These are phyloP conservation scores for Brassica cretica DNA, from an alignment of 345 rosid genomes.

Conservation along the genomic window DNA sequence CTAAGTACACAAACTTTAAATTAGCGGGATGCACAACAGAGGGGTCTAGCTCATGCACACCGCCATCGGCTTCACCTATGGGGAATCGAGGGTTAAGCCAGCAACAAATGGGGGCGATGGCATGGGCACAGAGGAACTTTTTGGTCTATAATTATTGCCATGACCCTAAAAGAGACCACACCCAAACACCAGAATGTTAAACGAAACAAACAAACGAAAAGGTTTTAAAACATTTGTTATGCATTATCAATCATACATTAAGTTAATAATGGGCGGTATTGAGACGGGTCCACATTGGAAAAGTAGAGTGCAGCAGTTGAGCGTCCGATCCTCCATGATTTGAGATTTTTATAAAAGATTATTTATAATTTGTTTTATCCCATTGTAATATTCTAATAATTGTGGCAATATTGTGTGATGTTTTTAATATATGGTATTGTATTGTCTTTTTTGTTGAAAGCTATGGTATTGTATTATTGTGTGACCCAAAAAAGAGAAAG, in stretches of 20 bases:
- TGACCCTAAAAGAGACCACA: constrained; percentile 75
- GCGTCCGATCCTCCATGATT: constrained; percentile 42
- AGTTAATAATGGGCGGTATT: constrained; percentile 34
- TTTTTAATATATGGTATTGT: constrained; percentile 14
- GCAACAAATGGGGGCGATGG: constrained; percentile 65
- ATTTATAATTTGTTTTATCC: constrained; percentile 14
- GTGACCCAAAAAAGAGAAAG: not conserved
- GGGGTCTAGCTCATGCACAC: constrained; percentile 46
- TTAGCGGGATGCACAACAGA: constrained; percentile 55
- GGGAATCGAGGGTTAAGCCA: constrained; percentile 50
- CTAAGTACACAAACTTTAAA: constrained; percentile 63
- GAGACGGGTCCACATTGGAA: constrained; percentile 40
- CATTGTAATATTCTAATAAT: constrained; percentile 13
- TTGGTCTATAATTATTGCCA: constrained; percentile 80
- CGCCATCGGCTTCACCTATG: constrained; percentile 50
- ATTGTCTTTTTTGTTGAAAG: not conserved
- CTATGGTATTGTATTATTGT: not conserved
- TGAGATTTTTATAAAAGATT: constrained; percentile 15
- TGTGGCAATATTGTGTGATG: constrained; percentile 27
- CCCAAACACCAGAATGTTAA: constrained; percentile 81
- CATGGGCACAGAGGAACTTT: constrained; percentile 72
- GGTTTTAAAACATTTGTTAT: constrained; percentile 4
- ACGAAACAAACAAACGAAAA: constrained; percentile 7
- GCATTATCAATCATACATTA: constrained; percentile 17
- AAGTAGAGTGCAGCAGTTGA: constrained; percentile 33